Percentiles rank a stretch among this genome's conserved stretches.
phyloP scores from a whole-genome alignment of 352 stramenopile genomes.

The Globisporangium solare region DNA sequence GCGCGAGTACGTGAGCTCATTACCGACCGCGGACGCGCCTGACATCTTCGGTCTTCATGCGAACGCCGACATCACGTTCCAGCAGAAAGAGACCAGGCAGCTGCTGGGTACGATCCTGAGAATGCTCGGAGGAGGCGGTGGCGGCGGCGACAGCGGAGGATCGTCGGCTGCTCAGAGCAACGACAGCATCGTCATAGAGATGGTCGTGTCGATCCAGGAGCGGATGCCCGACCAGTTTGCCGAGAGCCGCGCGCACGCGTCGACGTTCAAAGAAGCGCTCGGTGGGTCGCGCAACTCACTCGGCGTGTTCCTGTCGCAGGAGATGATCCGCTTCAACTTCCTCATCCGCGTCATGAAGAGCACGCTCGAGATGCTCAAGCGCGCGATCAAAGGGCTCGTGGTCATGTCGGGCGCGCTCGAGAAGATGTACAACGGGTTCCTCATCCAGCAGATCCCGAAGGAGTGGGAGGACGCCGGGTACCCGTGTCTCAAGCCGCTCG shows the following conservation, averaged over 20 bases:
- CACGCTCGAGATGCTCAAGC: slow-evolving; percentile 84
- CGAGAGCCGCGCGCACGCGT: slow-evolving; percentile 58
- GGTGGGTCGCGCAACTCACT: slow-evolving; percentile 91
- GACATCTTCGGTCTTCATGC: slow-evolving; percentile 92
- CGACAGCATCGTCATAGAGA: slow-evolving; percentile 80
- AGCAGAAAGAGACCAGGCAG: slow-evolving; percentile 89
- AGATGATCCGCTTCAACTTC: slow-evolving; percentile 90
- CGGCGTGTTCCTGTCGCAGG: slow-evolving; percentile 89
- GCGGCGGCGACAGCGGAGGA: slow-evolving; percentile 36
- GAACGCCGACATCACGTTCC: slow-evolving; percentile 94
- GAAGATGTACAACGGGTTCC: slow-evolving; percentile 91
- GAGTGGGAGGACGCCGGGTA: slow-evolving; percentile 90
- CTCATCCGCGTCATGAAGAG: slow-evolving; percentile 84
- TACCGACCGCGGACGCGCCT: slow-evolving; percentile 84
- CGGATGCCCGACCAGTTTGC: slow-evolving; percentile 71
- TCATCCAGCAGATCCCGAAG: slow-evolving; percentile 86
- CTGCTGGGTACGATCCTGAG: slow-evolving; percentile 64
- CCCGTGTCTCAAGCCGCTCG: slow-evolving; percentile 89
- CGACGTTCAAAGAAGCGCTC: slow-evolving; percentile 74
- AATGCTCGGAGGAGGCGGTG: slow-evolving; percentile 65
- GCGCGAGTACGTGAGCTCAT: slow-evolving; percentile 76
- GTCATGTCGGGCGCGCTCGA: slow-evolving; percentile 89
- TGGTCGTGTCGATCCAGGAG: slow-evolving; percentile 76
- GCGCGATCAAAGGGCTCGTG: slow-evolving; percentile 87
- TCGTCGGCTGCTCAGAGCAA: slow-evolving; percentile 44